phyloP scores from a whole-genome alignment of 345 rosid species.

The Raphanus raphanistrum region DNA sequence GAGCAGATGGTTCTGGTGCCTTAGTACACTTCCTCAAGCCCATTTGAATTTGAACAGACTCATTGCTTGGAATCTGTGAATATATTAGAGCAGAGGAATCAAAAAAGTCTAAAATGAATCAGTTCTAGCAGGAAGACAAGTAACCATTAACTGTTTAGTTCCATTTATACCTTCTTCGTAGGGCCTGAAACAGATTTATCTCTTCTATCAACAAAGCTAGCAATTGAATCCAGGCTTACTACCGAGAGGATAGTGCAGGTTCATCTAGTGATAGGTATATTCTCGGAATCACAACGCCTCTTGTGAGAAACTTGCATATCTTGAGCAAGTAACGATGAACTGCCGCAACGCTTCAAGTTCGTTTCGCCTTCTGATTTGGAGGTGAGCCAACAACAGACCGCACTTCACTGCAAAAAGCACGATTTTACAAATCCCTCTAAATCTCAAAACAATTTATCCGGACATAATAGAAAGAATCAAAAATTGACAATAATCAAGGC shows the following conservation, averaged over 20 bases:
- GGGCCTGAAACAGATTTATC: conserved; percentile 29
- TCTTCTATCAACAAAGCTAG: conserved; percentile 40
- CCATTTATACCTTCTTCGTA: conserved; percentile 49
- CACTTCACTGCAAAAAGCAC: conserved; percentile 56
- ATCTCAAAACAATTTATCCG: not conserved
- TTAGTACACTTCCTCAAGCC: conserved; percentile 65
- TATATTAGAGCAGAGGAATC: conserved; percentile 6
- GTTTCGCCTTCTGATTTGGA: conserved; percentile 43
- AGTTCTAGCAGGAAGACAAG: conserved; percentile 15
- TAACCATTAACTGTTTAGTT: not conserved
- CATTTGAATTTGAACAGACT: conserved; percentile 42
- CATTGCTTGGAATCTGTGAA: conserved; percentile 37
- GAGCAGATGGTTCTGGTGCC: conserved; percentile 41
- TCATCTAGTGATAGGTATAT: conserved; percentile 35
- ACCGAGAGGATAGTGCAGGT: conserved; percentile 32
- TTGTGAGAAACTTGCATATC: conserved; percentile 53
- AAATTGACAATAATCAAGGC: not conserved
- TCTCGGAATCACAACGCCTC: conserved; percentile 44
- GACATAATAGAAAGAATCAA: conserved; percentile 3
- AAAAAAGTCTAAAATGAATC: conserved; percentile 16
- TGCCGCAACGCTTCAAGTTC: conserved; percentile 56
- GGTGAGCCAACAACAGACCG: conserved; percentile 50
- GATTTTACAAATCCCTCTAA: conserved; percentile 4
- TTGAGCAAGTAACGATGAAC: conserved; percentile 44
- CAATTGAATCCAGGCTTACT: conserved; percentile 45